Base-by-base conservation (phyloP, 1,139 yeast species). In the Wickerhamomyces sp. region DNA sequence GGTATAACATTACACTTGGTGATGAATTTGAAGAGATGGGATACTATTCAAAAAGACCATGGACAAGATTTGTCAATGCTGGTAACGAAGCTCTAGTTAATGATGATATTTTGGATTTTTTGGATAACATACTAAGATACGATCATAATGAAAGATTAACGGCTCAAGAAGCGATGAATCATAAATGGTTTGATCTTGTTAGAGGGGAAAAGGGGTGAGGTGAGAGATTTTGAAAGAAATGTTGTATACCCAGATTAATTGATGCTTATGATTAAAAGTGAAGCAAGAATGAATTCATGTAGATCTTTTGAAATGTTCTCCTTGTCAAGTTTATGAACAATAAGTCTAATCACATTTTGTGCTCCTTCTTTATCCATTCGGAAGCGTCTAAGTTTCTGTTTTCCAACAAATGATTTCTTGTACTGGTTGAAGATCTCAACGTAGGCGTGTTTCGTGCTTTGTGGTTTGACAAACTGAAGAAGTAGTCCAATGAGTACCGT, bases 71-170 rank as follows among this genome's bases (percentile, higher is more conserved):
- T 48, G 62, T 76, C 29, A 75, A 67, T 47, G 62, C 66, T 18
- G 66, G 62, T 9, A 76, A 75, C 46, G 67, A 68, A 44, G 70
- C 73, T 47, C 58, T 79, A 44, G 75, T 77, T 19, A 69, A 68
- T 41, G 77, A 76, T n/a, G 84, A 77, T 42, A 72, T 75, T 24
- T 57, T 81, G 35, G 86, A 79, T 51, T 69, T 82, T 44, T 69
- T 82, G 43, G 88, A 81, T 52, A 70, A 72, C 42, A 62, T 81
- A 40, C 66, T 82, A 52, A 71, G 78, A 35, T 82, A 78, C 50
- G 89, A 82, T 52, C 91, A 82, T 54, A 81, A 78, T 54, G 75
- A 75, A 52, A 70, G 91, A 56, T 69, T 83, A 26, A 81, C 91
- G 4, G 91, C 91, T 2, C 68, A 70, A 53, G 89, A 82, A 52